Conservation (phyloP, 768 basidiomycete genomes). For the Termitomyces sp. region DNA sequence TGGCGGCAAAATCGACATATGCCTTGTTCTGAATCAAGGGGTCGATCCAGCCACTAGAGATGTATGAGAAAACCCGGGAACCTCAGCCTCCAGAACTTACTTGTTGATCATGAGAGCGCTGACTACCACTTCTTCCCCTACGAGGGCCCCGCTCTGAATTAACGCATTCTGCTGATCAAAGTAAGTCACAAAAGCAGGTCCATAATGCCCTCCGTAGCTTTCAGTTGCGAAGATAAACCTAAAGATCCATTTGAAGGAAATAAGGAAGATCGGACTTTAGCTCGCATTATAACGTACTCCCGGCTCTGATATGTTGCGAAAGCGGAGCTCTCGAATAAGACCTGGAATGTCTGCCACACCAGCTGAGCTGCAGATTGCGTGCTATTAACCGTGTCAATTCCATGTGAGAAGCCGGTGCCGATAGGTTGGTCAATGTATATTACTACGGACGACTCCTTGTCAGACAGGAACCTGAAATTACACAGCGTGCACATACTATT, state of each 20-base stretch:
- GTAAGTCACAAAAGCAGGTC: conserved; percentile 56
- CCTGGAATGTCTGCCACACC: conserved; percentile 60
- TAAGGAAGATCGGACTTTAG: not conserved
- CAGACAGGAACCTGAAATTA: not conserved
- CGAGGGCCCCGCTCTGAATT: conserved; percentile 37
- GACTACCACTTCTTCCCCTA: conserved; percentile 47
- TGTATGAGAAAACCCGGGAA: not conserved
- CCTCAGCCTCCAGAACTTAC: conserved; percentile 19
- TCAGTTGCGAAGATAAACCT: conserved; percentile 64
- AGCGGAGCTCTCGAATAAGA: conserved; percentile 51
- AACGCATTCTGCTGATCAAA: conserved; percentile 57
- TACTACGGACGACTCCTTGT: conserved; percentile 30
- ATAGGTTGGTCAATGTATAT: conserved; percentile 70
- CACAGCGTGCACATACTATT: conserved; percentile 40
- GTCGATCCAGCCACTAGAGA: conserved; percentile 56
- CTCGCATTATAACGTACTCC: conserved; percentile 32
- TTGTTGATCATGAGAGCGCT: conserved; percentile 65
- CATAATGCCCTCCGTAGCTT: conserved; percentile 67
- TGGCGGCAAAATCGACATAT: conserved; percentile 55
- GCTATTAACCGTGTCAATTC: conserved; percentile 52
- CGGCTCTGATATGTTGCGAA: conserved; percentile 48
- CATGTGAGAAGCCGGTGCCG: conserved; percentile 60
- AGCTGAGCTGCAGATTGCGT: conserved; percentile 47
- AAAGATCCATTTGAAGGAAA: not conserved
- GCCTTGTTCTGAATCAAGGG: conserved; percentile 59